Evolutionary conservation across 73 alveolate genomes (phyloP).

Genomic region (Uronychia binucleata): DNA sequence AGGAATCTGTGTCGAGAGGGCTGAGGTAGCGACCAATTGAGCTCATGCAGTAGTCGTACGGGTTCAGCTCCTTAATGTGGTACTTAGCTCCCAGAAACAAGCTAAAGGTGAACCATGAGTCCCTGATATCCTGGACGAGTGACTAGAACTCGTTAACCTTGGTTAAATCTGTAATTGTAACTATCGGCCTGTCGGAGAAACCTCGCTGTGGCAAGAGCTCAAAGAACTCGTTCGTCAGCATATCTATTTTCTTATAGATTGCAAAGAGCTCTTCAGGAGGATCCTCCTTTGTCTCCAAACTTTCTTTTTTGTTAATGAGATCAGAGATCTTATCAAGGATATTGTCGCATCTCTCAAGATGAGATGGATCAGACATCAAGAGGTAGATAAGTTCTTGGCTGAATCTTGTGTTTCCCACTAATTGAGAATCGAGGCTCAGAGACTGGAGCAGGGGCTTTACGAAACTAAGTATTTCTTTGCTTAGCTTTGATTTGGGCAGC

Average conservation of each 20-base stretch:
- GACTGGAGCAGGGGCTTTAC: too few species aligned
- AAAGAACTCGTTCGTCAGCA: background rate
- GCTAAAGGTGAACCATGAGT: constrained; percentile 6
- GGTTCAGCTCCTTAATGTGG: background rate
- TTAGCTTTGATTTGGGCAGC: too few species aligned
- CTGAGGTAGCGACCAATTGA: background rate
- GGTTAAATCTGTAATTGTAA: too few species aligned
- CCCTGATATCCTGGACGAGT: background rate
- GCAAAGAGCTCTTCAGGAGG: background rate
- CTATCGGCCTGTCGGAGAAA: too few species aligned
- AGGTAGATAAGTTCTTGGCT: too few species aligned
- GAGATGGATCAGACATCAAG: too few species aligned
- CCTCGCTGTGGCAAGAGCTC: background rate
- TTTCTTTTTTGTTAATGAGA: background rate
- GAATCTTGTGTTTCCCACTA: too few species aligned
- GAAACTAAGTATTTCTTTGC: too few species aligned
- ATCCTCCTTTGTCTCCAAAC: background rate
- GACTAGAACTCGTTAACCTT: too few species aligned
- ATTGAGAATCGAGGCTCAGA: too few species aligned
- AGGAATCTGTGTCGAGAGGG: background rate
- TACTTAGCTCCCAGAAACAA: constrained; percentile 16
- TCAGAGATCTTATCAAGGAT: too few species aligned
- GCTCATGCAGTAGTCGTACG: background rate
- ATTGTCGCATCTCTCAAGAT: too few species aligned
- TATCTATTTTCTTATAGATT: background rate